Conservation (phyloP, 1,284 basidiomycete species). For the Naganishia albida region DNA sequence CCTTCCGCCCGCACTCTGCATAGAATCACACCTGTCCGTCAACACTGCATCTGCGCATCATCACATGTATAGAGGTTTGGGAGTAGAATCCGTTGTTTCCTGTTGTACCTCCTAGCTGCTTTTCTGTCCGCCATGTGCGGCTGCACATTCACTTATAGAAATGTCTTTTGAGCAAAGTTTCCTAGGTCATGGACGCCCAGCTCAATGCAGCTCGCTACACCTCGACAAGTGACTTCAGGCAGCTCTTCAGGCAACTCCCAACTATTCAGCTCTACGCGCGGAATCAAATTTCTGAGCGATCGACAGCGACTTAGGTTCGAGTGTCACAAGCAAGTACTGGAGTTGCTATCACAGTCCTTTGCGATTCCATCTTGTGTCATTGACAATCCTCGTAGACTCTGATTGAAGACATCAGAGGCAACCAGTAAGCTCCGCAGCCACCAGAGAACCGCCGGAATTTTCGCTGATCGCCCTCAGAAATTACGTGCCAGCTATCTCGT, state of each 20-base stretch:
- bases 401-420: too few species aligned
- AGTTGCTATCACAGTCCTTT: too few species aligned
- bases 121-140: neutral
- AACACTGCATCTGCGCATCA: conserved; percentile 5
- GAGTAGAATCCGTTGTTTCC: neutral
- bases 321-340: too few species aligned
- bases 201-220: too few species aligned
- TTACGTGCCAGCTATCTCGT: neutral
- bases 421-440: too few species aligned
- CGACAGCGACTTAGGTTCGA: neutral
- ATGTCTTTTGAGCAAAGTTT: conserved; percentile 24
- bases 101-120: conserved; percentile 25
- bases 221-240: too few species aligned
- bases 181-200: too few species aligned
- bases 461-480: neutral
- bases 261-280: too few species aligned
- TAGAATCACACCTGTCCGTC: conserved; percentile 2
- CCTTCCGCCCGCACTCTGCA: neutral
- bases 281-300: neutral
- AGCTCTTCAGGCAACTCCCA: too few species aligned
- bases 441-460: too few species aligned
- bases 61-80: conserved; percentile 28
- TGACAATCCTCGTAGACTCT: neutral
- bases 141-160: conserved; percentile 26
- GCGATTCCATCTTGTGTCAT: too few species aligned